Conservation (phyloP, 768 basidiomycete species). For the Lactarius hengduanensis region DNA sequence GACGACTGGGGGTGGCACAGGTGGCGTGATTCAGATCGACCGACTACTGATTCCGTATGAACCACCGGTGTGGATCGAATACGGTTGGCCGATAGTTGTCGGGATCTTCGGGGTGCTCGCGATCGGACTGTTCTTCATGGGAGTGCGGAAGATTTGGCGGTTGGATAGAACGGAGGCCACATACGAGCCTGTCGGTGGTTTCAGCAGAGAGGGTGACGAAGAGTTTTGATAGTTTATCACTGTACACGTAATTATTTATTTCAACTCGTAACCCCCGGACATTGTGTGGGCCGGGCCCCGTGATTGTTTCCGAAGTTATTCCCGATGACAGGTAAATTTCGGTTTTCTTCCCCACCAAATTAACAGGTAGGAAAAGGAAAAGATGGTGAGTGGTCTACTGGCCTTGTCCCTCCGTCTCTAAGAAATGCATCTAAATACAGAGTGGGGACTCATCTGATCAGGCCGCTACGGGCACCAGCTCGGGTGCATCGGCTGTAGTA, state of each 20-base stretch:
- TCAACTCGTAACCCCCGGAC: neutral
- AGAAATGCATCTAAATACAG: constrained; percentile 12
- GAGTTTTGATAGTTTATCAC: constrained; percentile 28
- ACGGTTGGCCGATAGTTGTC: constrained; percentile 66
- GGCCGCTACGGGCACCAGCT: constrained; percentile 7
- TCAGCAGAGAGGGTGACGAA: constrained; percentile 56
- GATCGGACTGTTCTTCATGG: constrained; percentile 71
- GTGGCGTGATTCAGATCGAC: constrained; percentile 90
- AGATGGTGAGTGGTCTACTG: constrained; percentile 16
- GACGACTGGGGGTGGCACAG: constrained; percentile 67
- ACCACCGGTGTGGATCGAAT: constrained; percentile 81
- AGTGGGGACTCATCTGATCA: constrained; percentile 19
- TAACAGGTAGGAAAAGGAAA: neutral
- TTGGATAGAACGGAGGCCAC: constrained; percentile 79
- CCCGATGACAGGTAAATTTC: neutral
- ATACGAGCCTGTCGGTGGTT: constrained; percentile 88
- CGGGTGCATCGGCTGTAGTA: constrained; percentile 34
- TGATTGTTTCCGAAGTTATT: neutral
- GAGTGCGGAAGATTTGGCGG: constrained; percentile 68
- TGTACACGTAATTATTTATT: neutral
- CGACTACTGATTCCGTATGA: constrained; percentile 79
- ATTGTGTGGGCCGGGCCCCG: neutral
- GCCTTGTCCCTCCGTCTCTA: neutral
- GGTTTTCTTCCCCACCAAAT: neutral
- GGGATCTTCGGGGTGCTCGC: constrained; percentile 55